phyloP scores from a whole-genome alignment of 148 eudicot genomes.

The Cornus kousa region DNA sequence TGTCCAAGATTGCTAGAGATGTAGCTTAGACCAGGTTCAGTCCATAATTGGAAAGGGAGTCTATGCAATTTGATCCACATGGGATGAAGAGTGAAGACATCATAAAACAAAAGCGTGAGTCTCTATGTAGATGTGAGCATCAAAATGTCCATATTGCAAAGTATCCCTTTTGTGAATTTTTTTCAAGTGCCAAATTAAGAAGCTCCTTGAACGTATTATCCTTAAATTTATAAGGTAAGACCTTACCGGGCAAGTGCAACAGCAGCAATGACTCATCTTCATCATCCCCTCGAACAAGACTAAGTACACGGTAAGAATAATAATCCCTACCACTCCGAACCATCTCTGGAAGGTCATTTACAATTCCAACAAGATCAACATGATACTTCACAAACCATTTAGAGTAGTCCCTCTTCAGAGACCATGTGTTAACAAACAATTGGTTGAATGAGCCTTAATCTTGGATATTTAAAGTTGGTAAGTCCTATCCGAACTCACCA shows the following conservation, averaged over 20 bases:
- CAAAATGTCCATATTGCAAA: background rate
- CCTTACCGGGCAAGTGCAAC: slow-evolving; percentile 41
- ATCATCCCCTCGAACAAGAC: slow-evolving; percentile 19
- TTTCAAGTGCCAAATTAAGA: background rate
- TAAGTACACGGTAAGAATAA: slow-evolving; percentile 40
- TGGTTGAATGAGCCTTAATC: too few relatives aligned
- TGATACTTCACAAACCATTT: slow-evolving; percentile 38
- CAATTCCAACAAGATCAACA: slow-evolving; percentile 43
- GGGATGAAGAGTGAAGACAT: too few relatives aligned
- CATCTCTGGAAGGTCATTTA: slow-evolving; percentile 41
- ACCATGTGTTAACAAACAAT: too few relatives aligned
- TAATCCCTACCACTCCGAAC: slow-evolving; percentile 30
- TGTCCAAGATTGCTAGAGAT: too few relatives aligned
- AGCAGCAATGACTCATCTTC: slow-evolving; percentile 24
- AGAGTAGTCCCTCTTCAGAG: slow-evolving; percentile 15
- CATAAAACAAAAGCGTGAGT: slow-evolving; percentile 10
- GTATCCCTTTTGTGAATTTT: background rate
- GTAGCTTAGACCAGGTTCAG: too few relatives aligned
- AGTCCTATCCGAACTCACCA: too few relatives aligned
- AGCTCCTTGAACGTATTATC: background rate
- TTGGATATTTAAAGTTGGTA: too few relatives aligned
- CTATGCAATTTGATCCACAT: too few relatives aligned
- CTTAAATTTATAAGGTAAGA: slow-evolving; percentile 34
- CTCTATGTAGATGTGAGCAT: background rate
- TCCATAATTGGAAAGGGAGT: too few relatives aligned